Percentiles rank a stretch among this genome's conserved stretches.
phyloP scores from a whole-genome alignment of 73 alveolate genomes.

The Tetrahymena thermophila region DNA sequence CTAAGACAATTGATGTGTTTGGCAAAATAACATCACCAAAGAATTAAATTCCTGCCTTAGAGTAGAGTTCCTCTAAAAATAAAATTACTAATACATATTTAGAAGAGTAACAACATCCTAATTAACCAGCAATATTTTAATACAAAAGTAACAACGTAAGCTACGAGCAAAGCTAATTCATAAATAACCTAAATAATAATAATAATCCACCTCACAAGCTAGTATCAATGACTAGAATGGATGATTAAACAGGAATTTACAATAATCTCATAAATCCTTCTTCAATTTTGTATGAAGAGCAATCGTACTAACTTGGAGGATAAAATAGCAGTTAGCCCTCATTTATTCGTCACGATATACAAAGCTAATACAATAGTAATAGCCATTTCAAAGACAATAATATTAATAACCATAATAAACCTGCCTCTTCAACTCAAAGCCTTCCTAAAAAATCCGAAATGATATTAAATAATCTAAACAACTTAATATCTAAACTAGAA shows the following conservation, averaged over 20 bases:
- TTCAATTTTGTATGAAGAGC: not conserved
- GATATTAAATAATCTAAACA: not conserved
- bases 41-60: not conserved
- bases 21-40: not conserved
- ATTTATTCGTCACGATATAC: not conserved
- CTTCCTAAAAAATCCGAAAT: not conserved
- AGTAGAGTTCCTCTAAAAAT: not conserved
- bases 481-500: not conserved
- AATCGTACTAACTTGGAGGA: not conserved
- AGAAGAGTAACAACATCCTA: not conserved
- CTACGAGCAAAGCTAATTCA: not conserved
- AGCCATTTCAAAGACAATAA: not conserved
- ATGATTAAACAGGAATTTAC: not conserved
- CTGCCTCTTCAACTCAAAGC: not conserved
- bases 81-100: not conserved
- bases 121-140: not conserved
- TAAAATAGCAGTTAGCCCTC: not conserved
- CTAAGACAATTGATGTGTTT: not conserved
- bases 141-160: not conserved
- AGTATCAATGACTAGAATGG: not conserved
- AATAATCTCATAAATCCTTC: not conserved
- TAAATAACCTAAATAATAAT: not conserved
- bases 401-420: not conserved
- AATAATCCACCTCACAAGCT: not conserved
- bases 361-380: not conserved